phyloP scores from a whole-genome alignment of 306 rosid species.

The Psophocarpus tetragonolobus region DNA sequence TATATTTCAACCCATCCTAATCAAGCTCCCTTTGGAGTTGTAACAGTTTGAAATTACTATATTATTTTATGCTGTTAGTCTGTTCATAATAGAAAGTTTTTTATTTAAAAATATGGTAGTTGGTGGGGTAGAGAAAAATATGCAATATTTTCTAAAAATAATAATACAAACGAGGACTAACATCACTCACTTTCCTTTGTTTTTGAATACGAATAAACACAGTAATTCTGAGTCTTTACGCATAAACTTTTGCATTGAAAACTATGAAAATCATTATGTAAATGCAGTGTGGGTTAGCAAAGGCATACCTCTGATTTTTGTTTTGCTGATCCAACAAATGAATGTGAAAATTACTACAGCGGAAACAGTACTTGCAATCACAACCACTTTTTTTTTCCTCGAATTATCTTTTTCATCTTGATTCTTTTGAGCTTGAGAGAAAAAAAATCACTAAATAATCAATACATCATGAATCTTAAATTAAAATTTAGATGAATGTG shows the following conservation, averaged over 20 bases:
- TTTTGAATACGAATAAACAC: neutral
- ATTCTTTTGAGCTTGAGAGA: neutral
- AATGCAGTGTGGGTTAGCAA: neutral
- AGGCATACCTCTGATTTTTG: neutral
- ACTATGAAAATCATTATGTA: neutral
- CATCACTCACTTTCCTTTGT: neutral
- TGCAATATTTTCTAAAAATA: neutral
- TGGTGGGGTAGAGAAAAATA: neutral
- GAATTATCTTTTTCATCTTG: neutral
- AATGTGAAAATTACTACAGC: neutral
- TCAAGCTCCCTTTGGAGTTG: neutral
- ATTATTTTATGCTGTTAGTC: neutral
- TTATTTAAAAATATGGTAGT: neutral
- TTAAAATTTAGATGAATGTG: no score
- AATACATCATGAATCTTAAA: no score
- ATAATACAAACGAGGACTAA: neutral
- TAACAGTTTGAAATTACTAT: neutral
- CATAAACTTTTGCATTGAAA: neutral
- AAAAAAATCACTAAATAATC: neutral
- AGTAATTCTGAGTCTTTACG: neutral
- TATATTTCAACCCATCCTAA: neutral
- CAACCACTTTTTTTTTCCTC: neutral
- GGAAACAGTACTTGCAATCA: neutral
- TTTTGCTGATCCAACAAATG: neutral
- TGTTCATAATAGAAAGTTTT: neutral